Base-by-base conservation (phyloP, 2,329 filamentous ascomycete species). In the Penicillium sp. region DNA sequence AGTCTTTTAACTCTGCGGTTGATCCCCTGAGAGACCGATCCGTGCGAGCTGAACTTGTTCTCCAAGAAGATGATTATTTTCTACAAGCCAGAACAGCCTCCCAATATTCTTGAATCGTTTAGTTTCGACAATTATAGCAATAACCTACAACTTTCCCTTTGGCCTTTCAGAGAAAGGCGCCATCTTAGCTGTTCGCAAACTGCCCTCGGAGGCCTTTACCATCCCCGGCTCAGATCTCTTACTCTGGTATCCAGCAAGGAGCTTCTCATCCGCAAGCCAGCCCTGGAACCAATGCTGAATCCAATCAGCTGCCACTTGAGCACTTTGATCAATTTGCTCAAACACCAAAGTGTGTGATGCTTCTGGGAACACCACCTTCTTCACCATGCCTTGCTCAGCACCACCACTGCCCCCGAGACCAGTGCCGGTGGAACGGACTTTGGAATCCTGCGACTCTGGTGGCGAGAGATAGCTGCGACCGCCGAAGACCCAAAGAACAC, bases 331-430 rank as follows among this genome's bases (percentile, higher is more conserved):
- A 10, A 68, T 48, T 34, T 69, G 12, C 31, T 69, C 67, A 25
- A 62, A 58, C 4, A 64, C 57, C 8, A 67, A 14, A 20, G 41
- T 57, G 38, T 68, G 66, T 5, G 54, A 43, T 3, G 50, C 62
- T 1, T 61, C 31, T 48, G 39, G 34, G 45, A 63, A 47, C 4
- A 63, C 59, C 1, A 43, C 48, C 55, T 63, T 68, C 53, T 66
- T 58, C 5, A 67, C 65, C 58, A 58, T 69, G 1, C 63, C 63
- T 14, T 57, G 41, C 0, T 20, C 35, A 2, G 51, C 57, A 2
- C 69, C 69, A 5, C 69, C 69, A 43, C 57, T 69, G 1, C 70
- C 70, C 4, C 70, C 70, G 2, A 58, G 31, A 1, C 64, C 67
- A 0, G 61, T 65, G 1, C 68, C 70, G 1, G 69, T 70, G 6